Conservation (phyloP, 2,329 filamentous ascomycete genomes). For the Apiospora malaysiana region DNA sequence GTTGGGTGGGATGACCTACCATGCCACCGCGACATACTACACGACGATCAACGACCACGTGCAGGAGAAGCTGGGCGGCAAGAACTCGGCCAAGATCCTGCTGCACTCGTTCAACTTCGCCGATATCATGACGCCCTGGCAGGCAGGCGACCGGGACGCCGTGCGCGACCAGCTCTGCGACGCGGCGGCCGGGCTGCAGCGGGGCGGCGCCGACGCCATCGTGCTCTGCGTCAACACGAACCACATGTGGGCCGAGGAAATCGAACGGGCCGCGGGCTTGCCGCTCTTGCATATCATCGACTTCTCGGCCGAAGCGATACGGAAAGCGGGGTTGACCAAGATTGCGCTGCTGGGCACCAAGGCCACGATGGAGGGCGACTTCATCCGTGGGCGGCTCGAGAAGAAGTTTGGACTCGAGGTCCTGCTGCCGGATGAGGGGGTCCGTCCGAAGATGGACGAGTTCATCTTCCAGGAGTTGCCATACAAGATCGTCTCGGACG, state of each 20-base stretch:
- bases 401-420: conserved; percentile 25
- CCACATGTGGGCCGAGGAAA: conserved; percentile 28
- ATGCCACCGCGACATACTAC: conserved; percentile 31
- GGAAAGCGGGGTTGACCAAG: background rate
- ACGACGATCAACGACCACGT: conserved; percentile 30
- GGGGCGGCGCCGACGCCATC: conserved; percentile 28
- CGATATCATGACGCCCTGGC: conserved; percentile 27
- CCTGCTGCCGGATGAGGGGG: conserved; percentile 29
- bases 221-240: conserved; percentile 31
- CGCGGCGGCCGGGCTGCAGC: conserved; percentile 26
- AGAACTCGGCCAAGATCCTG: conserved; percentile 29
- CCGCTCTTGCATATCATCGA: conserved; percentile 31
- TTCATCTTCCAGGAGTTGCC: conserved; percentile 32
- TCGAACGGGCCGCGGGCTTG: conserved; percentile 24
- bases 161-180: conserved; percentile 26
- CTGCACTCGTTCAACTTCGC: conserved; percentile 31
- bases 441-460: conserved; percentile 27
- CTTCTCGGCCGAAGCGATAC: conserved; percentile 23
- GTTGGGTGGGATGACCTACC: conserved; percentile 32
- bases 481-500: conserved; percentile 28
- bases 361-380: conserved; percentile 34
- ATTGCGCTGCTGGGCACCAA: conserved; percentile 30
- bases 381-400: conserved; percentile 29
- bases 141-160: conserved; percentile 28
- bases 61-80: conserved; percentile 26